Evolutionary conservation across 1,284 basidiomycete species (phyloP).

Genomic region (Wolfiporia cocos): DNA sequence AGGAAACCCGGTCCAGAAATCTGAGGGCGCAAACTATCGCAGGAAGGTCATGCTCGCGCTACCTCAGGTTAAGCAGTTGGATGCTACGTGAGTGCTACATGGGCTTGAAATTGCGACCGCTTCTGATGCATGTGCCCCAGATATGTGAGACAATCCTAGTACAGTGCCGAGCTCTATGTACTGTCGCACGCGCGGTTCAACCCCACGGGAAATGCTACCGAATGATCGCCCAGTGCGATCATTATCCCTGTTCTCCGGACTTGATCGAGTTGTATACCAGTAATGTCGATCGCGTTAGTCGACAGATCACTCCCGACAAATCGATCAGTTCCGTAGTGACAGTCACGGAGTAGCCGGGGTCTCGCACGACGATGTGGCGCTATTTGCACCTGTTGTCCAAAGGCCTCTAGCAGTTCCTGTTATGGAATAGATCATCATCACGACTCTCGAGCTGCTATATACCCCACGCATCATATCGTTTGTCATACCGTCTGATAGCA

Average conservation of each 20-base stretch:
- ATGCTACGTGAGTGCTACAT: conserved; percentile 74
- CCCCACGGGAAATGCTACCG: background rate
- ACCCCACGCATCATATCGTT: too few species aligned
- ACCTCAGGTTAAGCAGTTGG: conserved; percentile 89
- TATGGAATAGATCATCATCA: background rate
- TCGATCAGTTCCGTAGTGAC: background rate
- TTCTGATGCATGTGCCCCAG: background rate
- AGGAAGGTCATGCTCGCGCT: conserved; percentile 87
- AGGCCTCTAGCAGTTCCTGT: too few species aligned
- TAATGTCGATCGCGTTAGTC: conserved; percentile 3
- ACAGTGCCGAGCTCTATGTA: background rate
- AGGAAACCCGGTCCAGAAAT: conserved; percentile 85
- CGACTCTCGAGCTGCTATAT: conserved; percentile 2
- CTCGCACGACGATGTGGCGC: background rate
- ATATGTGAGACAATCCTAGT: conserved; percentile 2
- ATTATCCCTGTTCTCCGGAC: background rate
- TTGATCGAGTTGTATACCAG: background rate
- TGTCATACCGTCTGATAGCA: too few species aligned
- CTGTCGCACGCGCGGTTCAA: background rate
- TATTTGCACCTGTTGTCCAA: conserved; percentile 9
- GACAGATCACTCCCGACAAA: background rate
- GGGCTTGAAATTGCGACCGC: background rate
- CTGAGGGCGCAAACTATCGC: conserved; percentile 77
- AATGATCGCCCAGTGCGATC: background rate
- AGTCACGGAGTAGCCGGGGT: background rate